phyloP scores from a whole-genome alignment of 2,329 filamentous ascomycete species.

The Graphiopsis chlorocephala region DNA sequence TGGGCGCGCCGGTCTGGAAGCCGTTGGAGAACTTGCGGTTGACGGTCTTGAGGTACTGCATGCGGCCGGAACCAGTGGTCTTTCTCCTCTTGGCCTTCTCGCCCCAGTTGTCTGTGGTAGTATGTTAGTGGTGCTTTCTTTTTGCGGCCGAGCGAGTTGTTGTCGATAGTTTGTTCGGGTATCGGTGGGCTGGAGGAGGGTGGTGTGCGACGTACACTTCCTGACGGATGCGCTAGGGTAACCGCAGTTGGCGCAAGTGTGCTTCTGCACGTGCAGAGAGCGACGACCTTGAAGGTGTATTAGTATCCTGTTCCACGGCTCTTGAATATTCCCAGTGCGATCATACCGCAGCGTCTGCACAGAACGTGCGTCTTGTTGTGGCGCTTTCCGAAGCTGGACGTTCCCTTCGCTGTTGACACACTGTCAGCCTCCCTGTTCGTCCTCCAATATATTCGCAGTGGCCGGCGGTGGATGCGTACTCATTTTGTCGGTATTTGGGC shows the following conservation, averaged over 20 bases:
- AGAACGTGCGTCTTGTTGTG: constrained; percentile 98
- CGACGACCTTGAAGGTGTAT: constrained; percentile 67
- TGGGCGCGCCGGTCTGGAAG: constrained; percentile 87
- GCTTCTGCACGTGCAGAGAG: constrained; percentile 99
- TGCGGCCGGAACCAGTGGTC: constrained; percentile 95
- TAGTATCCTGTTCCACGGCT: constrained; percentile 21
- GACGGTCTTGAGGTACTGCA: constrained; percentile 90
- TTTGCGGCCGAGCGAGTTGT: background rate
- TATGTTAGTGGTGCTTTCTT: constrained; percentile 14
- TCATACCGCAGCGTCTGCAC: constrained; percentile 97
- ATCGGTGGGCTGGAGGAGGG: constrained; percentile 15
- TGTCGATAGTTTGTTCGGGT: constrained; percentile 1
- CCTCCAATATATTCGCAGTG: constrained; percentile 3
- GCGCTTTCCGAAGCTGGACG: constrained; percentile 72
- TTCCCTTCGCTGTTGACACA: constrained; percentile 62
- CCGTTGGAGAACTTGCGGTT: constrained; percentile 95
- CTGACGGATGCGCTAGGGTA: constrained; percentile 96
- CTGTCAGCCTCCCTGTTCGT: constrained; percentile 42
- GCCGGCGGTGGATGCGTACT: constrained; percentile 18
- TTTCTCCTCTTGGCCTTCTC: constrained; percentile 99
- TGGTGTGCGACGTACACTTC: constrained; percentile 76
- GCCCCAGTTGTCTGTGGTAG: constrained; percentile 85
- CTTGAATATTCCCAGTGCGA: constrained; percentile 7
- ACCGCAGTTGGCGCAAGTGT: constrained; percentile 92
- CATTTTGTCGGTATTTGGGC: constrained; percentile 20